Base-by-base conservation (phyloP, 2,329 filamentous ascomycete species). In the Aspergillus floridensis region DNA sequence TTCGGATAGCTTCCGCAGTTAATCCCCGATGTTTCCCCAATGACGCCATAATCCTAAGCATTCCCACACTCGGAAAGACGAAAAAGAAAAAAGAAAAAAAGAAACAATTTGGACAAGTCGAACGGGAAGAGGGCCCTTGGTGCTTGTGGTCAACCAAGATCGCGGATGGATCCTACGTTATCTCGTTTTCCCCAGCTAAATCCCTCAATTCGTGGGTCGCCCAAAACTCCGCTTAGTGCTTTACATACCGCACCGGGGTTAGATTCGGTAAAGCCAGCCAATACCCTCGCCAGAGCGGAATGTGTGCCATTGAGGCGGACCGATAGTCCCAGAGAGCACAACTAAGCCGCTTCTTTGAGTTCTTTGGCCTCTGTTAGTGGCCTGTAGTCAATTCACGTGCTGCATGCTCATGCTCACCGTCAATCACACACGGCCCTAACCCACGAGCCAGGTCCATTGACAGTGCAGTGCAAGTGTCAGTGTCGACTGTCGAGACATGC, bases 181-280 rank as follows among this genome's bases (percentile, higher is more conserved):
- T 51, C 22, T 24, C 26, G 32, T 35, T 44, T 51, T 24, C 50
- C 26, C 29, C 24, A 29, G 38, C 49, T 29, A 54, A 46, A 19
- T 19, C 38, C 47, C 32, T 38, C 22, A 54, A 29, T 21, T 11
- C 38, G 35, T 19, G 41, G 41, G 53, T 12, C 61, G 53, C 59
- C 62, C 50, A 46, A 6, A 56, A 41, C 29, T 49, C 56, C 26
- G 26, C 26, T 29, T 7, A 8, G 26, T 29, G 26, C 52, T 58
- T 59, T 53, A 61, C 51, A 56, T 63, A 41, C 63, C 57, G 21
- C n/a, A 58, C 49, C 32, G 16, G 57, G 64, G 47, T 21, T 66
- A 65, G 60, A 49, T 49, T 57, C 57, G 56, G 62, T 35, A 14
- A 11, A 47, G 8, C 16, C 32, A 50, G 21, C 63, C 63, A 65